These are phyloP conservation scores for Phaeotremella fagi DNA, from an alignment of 768 basidiomycete species.

Conservation along the genomic window DNA sequence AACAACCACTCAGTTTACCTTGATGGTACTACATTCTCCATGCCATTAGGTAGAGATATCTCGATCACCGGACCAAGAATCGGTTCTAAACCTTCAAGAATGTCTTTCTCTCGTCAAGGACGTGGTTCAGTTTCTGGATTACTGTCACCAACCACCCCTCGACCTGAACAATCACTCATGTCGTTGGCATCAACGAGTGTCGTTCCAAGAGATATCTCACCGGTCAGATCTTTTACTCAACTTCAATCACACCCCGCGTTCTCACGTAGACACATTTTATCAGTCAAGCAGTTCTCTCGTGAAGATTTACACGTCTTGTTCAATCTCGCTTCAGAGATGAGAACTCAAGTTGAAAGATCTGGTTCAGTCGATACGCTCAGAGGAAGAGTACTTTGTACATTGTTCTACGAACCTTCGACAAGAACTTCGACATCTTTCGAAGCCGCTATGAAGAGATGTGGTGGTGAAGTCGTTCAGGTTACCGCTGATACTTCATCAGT, in stretches of 20 bases:
- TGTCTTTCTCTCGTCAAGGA: constrained; percentile 42
- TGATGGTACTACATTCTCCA: constrained; percentile 65
- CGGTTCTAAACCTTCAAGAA: constrained; percentile 41
- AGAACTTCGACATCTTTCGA: constrained; percentile 94
- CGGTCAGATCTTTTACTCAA: constrained; percentile 51
- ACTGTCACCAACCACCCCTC: constrained; percentile 11
- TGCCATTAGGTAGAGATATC: constrained; percentile 52
- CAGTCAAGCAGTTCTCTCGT: constrained; percentile 86
- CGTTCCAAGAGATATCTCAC: constrained; percentile 45
- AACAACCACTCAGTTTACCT: constrained; percentile 84
- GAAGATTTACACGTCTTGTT: constrained; percentile 90
- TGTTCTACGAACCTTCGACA: constrained; percentile 97
- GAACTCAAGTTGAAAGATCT: constrained; percentile 85
- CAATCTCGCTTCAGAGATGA: constrained; percentile 93
- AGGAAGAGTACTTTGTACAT: constrained; percentile 80
- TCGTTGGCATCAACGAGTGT: constrained; percentile 44
- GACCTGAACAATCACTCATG: constrained; percentile 26
- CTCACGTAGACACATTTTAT: constrained; percentile 86
- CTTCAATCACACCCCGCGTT: constrained; percentile 73
- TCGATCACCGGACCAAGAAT: constrained; percentile 36
- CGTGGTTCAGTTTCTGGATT: constrained; percentile 34
- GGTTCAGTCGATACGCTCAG: constrained; percentile 82
- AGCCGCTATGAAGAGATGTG: constrained; percentile 96
- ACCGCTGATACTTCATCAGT: constrained; percentile 78
- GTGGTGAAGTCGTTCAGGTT: constrained; percentile 88